A percentile compares a stretch with the other conserved stretches of the same genome.
These are phyloP conservation scores for Chloris gayana DNA, from an alignment of 176 grass and related monocot species.

Conservation along the genomic window DNA sequence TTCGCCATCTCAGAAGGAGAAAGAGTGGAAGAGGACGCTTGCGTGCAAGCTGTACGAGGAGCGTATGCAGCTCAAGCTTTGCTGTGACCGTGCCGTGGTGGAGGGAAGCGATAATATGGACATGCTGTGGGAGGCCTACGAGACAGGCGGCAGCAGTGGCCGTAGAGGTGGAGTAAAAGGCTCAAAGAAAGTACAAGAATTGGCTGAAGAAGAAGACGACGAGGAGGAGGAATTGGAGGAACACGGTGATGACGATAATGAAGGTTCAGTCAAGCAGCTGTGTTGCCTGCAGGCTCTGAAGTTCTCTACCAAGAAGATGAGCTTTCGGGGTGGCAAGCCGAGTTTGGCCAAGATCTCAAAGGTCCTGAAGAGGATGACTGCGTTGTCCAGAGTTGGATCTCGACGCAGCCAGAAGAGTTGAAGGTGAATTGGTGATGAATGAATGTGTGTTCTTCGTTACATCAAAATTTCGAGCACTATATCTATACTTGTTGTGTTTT, in stretches of 20 bases:
- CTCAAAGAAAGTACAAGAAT: not conserved
- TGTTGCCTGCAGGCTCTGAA: conserved; percentile 92
- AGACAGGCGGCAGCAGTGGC: conserved; percentile 45
- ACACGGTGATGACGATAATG: conserved; percentile 24
- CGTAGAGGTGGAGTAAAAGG: not conserved
- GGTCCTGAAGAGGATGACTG: conserved; percentile 68
- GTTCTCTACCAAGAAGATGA: conserved; percentile 88
- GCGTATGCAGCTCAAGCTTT: conserved; percentile 64
- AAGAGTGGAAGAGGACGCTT: conserved; percentile 90
- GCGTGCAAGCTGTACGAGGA: conserved; percentile 97
- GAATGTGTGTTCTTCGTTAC: too few relatives aligned
- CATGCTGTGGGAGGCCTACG: conserved; percentile 95
- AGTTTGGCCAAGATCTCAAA: conserved; percentile 85
- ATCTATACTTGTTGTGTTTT: conserved; percentile 7
- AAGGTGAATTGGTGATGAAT: conserved; percentile 23
- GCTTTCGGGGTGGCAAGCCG: conserved; percentile 68
- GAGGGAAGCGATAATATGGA: conserved; percentile 86
- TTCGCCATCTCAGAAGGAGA: conserved; percentile 55
- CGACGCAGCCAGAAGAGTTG: conserved; percentile 25
- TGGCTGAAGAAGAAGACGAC: conserved; percentile 3
- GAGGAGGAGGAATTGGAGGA: conserved; percentile 25
- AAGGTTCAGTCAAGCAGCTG: conserved; percentile 56
- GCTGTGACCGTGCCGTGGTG: conserved; percentile 51
- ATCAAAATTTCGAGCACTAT: too few relatives aligned
- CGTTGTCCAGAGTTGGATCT: conserved; percentile 52